Evolutionary conservation across 495 filamentous ascomycete species (phyloP), one percentile per base, ranked within the genome.

Genomic region (Bombardia bombarda): DNA sequence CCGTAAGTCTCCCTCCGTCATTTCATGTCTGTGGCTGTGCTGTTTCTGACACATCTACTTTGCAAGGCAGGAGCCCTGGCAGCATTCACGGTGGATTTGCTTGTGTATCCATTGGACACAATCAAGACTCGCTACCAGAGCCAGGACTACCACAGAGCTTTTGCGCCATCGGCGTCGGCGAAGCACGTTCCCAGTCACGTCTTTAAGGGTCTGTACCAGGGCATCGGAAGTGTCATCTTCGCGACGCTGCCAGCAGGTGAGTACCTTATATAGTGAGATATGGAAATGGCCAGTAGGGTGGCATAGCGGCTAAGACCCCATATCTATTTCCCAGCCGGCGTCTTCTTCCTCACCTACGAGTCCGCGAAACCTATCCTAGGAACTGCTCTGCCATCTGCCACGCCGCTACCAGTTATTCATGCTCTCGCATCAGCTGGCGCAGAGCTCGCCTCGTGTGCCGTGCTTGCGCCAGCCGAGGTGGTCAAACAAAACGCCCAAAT

Each of bases 401-500:
- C 86, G 9, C 83, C 85, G 7, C 65, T 68, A 33, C 79, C 87
- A 0, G 33, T 83, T 9, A 70, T 84, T 40, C 80, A 93, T 52
- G 72, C 79, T 32, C 55, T 78, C 24, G 82, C 89, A 20, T 92
- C 87, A 12, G 80, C 77, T 4, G 60, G 73, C 19, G 89, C 77
- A 1, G 89, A 95, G 57, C 72, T 86, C 42, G 84, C 87, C 3
- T 87, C 86, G 4, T 95, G 90, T 56, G 65, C 82, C 21, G 83
- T 96, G 38, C 74, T 95, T 31, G 90, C 89, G 0, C 90, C 90
- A 0, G 84, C 88, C 28, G 89, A 96, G 58, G 86, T 94, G 7
- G 70, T 95, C 28, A 96, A 96, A 65, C 89, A 95, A 51, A 94
- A 95, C 62, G 86, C 89, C 2, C 90, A 96, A 60, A 82, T 93